These are phyloP conservation scores for Geotrichum cucujoidarum DNA, from an alignment of 1,139 yeast species.

Conservation along the genomic window DNA sequence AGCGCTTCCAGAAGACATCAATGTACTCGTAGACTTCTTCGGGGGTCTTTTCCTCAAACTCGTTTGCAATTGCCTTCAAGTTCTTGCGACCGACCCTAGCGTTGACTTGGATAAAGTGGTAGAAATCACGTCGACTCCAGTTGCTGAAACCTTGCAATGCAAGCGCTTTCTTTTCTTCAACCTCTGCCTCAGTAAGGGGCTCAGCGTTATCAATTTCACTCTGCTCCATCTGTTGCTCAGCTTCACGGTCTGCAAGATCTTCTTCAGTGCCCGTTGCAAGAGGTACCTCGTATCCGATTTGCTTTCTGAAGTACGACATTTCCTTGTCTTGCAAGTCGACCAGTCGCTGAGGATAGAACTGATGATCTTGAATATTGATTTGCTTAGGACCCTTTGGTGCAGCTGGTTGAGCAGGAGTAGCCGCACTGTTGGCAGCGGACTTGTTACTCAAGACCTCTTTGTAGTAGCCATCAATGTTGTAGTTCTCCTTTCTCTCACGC, in stretches of 20 bases:
- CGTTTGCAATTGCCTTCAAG: slow-evolving; percentile 54
- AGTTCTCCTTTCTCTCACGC: slow-evolving; percentile 85
- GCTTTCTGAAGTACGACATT: slow-evolving; percentile 68
- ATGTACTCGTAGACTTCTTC: slow-evolving; percentile 69
- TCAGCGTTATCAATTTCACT: slow-evolving; percentile 66
- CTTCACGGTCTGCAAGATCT: slow-evolving; percentile 48
- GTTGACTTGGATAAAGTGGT: slow-evolving; percentile 73
- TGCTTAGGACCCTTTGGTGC: slow-evolving; percentile 66
- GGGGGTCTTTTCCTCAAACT: slow-evolving; percentile 56
- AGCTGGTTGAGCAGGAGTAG: slow-evolving; percentile 39
- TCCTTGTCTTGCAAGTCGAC: slow-evolving; percentile 69
- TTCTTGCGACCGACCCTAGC: slow-evolving; percentile 75
- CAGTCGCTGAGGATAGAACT: slow-evolving; percentile 70
- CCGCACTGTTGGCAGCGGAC: slow-evolving; percentile 35
- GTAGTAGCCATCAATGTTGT: slow-evolving; percentile 82
- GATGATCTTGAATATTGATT: slow-evolving; percentile 76
- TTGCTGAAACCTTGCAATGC: slow-evolving; percentile 62
- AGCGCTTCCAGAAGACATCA: slow-evolving; percentile 69
- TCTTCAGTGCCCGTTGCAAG: slow-evolving; percentile 45
- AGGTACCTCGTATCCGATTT: slow-evolving; percentile 65
- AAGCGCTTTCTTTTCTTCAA: slow-evolving; percentile 54
- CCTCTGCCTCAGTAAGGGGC: slow-evolving; percentile 75
- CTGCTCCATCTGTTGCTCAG: slow-evolving; percentile 57
- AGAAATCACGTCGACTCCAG: slow-evolving; percentile 88
- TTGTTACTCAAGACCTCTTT: slow-evolving; percentile 55